Percentiles rank a stretch among this genome's conserved stretches.
Conservation (phyloP, 331 rosid genomes). For the Phaseolus coccineus region DNA sequence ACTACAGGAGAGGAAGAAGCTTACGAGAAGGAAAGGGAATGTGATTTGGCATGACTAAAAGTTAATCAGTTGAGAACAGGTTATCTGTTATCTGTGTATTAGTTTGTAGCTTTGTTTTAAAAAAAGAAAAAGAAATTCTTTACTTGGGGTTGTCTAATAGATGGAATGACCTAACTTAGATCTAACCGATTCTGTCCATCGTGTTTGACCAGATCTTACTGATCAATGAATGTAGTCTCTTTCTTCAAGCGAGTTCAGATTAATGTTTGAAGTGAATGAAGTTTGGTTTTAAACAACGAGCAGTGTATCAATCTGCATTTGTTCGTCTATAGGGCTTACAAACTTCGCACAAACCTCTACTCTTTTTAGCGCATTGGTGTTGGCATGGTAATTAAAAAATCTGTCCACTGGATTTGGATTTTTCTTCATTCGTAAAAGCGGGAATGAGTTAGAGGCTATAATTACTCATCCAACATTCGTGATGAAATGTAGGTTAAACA, state of each 20-base stretch:
- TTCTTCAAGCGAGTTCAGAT: constrained; percentile 49
- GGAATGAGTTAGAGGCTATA: not conserved
- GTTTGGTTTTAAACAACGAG: constrained; percentile 29
- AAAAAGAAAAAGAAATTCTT: constrained; percentile 38
- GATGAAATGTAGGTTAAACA: not conserved
- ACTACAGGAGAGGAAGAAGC: constrained; percentile 94
- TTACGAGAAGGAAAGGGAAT: constrained; percentile 67
- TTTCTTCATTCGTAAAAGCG: not conserved
- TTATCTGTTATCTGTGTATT: constrained; percentile 62
- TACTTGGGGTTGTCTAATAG: constrained; percentile 58
- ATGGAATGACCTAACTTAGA: constrained; percentile 80
- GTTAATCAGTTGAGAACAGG: constrained; percentile 51
- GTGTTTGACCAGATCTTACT: constrained; percentile 57
- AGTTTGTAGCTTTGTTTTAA: constrained; percentile 53
- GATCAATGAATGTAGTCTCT: constrained; percentile 60
- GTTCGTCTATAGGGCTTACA: not conserved
- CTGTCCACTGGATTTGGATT: not conserved
- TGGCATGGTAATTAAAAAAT: not conserved
- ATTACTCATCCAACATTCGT: not conserved
- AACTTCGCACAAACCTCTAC: not conserved
- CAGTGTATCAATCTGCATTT: constrained; percentile 8
- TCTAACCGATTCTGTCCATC: constrained; percentile 69
- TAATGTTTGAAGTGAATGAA: constrained; percentile 53
- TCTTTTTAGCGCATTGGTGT: constrained; percentile 15
- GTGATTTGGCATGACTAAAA: constrained; percentile 68